Base-by-base conservation (phyloP, 345 rosid species). In the Geranium brycei region DNA sequence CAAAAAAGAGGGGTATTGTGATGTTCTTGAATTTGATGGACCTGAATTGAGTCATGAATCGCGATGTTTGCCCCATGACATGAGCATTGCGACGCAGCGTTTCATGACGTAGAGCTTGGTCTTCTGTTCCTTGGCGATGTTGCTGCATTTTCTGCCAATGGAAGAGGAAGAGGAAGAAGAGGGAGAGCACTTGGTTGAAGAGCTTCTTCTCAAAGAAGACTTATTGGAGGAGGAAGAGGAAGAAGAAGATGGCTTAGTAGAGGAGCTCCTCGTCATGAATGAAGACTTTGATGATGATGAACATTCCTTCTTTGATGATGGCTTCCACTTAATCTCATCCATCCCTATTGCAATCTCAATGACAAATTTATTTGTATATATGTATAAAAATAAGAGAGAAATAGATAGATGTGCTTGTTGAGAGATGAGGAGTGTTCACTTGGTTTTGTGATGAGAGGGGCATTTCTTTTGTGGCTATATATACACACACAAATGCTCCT, bases 21-120 rank as follows among this genome's bases (percentile, higher is more conserved):
- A 7, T 35, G 41, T 4, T 35, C 7, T 4, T 35, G 41, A 4
- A 7, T 4, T 35, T 35, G 41, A 7, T 35, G 41, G 28, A 23
- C 28, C 28, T 4, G 1, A 28, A 11, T 23, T 13, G 12, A 11
- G 35, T 19, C 3, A 60, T 30, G 16, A 73, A 80, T 92, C 98
- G 6, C 96, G 89, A 75, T 92, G 95, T 64, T 87, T 92, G 70
- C 87, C 93, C 98, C 98, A 92, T 60, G 96, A 89, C 73, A 87
- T 96, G 69, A 92, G 98, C 98, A 92, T 92, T 55, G 98, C 95
- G 66, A 92, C 95, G 75, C 98, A 92, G 65, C 96, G 80, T 71
- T 95, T 85, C 91, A 92, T 92, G 78, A 92, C 89, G 71, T 92
- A 92, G 72, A 92, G 89, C 76, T 89, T 85, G 4, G 98, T 89